phyloP scores from a whole-genome alignment of 1,284 basidiomycete genomes.

The Cystobasidium sp. region DNA sequence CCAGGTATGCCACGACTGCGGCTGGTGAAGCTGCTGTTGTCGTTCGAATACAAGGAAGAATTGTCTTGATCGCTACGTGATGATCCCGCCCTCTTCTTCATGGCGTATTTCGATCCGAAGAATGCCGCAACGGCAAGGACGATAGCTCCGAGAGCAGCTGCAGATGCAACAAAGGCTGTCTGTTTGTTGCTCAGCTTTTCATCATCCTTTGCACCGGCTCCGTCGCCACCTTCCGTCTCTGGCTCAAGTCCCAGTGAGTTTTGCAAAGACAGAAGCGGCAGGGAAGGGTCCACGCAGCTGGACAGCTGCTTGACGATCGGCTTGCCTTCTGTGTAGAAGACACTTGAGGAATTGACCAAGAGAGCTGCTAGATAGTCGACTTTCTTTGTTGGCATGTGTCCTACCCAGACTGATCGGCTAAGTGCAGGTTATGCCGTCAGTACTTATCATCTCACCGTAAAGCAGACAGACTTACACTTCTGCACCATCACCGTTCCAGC shows the following conservation, averaged over 20 bases:
- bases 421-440: neutral
- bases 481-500: constrained; percentile 14
- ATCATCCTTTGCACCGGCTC: neutral
- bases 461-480: constrained; percentile 9
- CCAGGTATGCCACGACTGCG: neutral
- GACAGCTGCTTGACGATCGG: constrained; percentile 31
- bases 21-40: neutral
- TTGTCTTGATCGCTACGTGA: neutral
- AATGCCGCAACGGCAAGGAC: constrained; percentile 37
- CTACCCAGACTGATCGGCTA: constrained; percentile 42
- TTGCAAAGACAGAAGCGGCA: constrained; percentile 26
- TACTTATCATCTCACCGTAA: neutral
- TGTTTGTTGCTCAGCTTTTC: constrained; percentile 41
- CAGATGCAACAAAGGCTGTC: constrained; percentile 45
- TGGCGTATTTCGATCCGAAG: constrained; percentile 42
- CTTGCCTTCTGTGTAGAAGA: constrained; percentile 17
- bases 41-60: neutral
- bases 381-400: constrained; percentile 40
- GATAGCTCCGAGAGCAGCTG: constrained; percentile 44
- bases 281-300: constrained; percentile 17
- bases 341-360: constrained; percentile 17
- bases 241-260: constrained; percentile 4
- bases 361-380: constrained; percentile 30
- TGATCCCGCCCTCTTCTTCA: constrained; percentile 20
- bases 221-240: neutral